These are phyloP conservation scores for Murraya paniculata DNA, from an alignment of 345 rosid species.

Conservation along the genomic window DNA sequence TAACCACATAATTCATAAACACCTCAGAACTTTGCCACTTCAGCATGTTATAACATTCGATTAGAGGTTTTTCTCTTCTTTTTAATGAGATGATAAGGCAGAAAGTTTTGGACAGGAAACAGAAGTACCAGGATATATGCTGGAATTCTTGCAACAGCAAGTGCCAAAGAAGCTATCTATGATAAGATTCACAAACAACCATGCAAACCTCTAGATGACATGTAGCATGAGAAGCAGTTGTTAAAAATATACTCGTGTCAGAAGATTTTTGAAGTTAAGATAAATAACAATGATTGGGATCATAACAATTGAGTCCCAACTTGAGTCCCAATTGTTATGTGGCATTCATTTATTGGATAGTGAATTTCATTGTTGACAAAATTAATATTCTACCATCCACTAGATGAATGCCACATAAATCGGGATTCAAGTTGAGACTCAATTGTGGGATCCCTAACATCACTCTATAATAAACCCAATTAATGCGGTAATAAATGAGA, in stretches of 20 bases:
- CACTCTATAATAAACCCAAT: background rate
- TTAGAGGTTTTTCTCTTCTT: background rate
- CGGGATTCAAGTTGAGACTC: too few relatives aligned
- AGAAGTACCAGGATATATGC: background rate
- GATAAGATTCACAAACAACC: background rate
- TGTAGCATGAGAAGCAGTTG: background rate
- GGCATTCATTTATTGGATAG: too few relatives aligned
- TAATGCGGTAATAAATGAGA: background rate
- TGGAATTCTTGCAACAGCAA: background rate
- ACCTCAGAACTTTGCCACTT: background rate
- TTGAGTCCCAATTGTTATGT: too few relatives aligned
- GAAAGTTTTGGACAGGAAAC: background rate
- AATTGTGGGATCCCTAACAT: too few relatives aligned
- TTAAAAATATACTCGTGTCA: background rate
- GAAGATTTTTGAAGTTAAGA: background rate
- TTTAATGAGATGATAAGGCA: background rate
- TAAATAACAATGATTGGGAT: too few relatives aligned
- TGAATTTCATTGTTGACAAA: too few relatives aligned
- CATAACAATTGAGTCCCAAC: too few relatives aligned
- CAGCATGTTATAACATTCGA: background rate
- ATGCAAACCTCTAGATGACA: background rate
- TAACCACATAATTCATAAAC: background rate
- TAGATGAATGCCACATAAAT: too few relatives aligned
- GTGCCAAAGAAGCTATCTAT: background rate
- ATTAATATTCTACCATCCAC: too few relatives aligned